Base-by-base conservation (phyloP, 768 basidiomycete genomes). In the Lactifluus pinguis region DNA sequence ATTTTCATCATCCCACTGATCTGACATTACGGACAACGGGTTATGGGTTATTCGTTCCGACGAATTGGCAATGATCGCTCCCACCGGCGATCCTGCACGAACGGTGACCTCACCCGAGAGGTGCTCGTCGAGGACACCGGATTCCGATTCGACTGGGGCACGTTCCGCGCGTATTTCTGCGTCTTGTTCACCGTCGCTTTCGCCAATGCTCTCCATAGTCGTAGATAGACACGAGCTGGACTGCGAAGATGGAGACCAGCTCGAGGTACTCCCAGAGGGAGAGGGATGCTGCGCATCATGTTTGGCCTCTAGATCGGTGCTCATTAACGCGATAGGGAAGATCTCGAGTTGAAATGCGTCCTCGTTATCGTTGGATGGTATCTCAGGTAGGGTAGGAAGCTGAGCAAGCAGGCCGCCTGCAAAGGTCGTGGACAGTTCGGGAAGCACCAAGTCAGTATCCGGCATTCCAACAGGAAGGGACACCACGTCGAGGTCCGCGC, bases 131-230 rank as follows among this genome's bases (percentile, higher is more conserved):
- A 32, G 6, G 45, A 47, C 21, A 30, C 34, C 39, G 36, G 14
- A 13, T 53, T 59, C 57, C 47, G 41, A 59, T 47, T 55, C 49
- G 44, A 36, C 44, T 14, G 42, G 41, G 29, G 25, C 38, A 4
- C 29, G 30, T 38, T 45, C 55, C 11, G 38, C 36, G 32, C 14
- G 29, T 19, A 39, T 53, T 19, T 55, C 60, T 17, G 6, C 50
- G n/a, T 61, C 53, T 36, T 34, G 53, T 32, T 66, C 65, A 29
- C 15, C 41, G 30, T 66, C 63, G 21, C 41, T 55, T 53, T 66
- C 65, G 30, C 50, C 63, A 14, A 66, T 66, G 50, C 65, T 66
- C 36, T 66, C 65, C 65, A 66, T 66, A 13, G 63, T 51, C 17
- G 39, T 41, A 8, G 64, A 63, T 25, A 62, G 47, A 38, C 61